Evolutionary conservation across 345 rosid genomes (phyloP).

Genomic region (Eutrema heterophyllum): DNA sequence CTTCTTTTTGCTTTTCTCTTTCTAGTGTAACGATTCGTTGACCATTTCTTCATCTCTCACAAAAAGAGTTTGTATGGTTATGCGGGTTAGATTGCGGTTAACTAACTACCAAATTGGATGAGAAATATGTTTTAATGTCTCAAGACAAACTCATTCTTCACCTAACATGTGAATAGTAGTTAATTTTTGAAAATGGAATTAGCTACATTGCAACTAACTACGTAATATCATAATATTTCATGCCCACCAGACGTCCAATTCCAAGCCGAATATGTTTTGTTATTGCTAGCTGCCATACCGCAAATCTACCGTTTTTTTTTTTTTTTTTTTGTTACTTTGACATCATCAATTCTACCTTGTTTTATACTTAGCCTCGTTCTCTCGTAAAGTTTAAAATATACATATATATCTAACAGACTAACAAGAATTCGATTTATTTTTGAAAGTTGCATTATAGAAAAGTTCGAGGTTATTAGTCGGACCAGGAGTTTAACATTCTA

Average conservation of each 20-base stretch:
- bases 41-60: too few species aligned
- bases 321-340: too few species aligned
- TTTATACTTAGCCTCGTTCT: background rate
- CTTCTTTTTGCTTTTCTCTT: too few species aligned
- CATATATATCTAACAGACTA: background rate
- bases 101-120: background rate
- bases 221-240: too few species aligned
- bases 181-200: background rate
- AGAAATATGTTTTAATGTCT: background rate
- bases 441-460: background rate
- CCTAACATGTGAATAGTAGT: constrained; percentile 16
- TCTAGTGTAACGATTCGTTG: too few species aligned
- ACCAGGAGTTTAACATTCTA: background rate
- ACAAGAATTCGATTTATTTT: background rate
- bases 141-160: constrained; percentile 23
- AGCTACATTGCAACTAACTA: background rate
- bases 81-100: too few species aligned
- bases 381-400: background rate
- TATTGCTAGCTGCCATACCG: too few species aligned
- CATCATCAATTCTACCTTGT: background rate
- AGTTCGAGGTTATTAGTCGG: background rate
- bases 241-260: too few species aligned
- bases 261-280: too few species aligned
- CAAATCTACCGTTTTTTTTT: too few species aligned
- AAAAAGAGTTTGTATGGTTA: too few species aligned